These are phyloP conservation scores for Coemansia sp. DNA, from an alignment of 192 early-diverging fungal species.

Conservation along the genomic window DNA sequence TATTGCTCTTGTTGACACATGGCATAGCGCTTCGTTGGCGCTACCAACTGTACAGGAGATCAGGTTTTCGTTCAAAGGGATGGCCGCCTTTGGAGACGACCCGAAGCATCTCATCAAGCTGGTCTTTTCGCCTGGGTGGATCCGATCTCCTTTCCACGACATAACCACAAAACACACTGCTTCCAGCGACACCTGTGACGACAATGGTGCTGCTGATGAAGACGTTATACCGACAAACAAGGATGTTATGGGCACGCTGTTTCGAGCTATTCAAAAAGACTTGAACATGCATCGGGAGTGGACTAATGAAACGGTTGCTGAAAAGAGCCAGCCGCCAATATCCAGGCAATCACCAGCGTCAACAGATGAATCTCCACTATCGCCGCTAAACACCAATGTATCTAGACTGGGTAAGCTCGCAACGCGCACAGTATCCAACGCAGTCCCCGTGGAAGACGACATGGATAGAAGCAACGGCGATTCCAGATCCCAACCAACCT, in stretches of 20 bases:
- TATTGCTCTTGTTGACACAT: constrained; percentile 41
- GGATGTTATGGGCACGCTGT: constrained; percentile 27
- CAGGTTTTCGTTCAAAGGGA: constrained; percentile 39
- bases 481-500: not conserved
- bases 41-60: constrained; percentile 49
- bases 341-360: not conserved
- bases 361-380: not conserved
- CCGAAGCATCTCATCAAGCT: constrained; percentile 42
- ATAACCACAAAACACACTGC: not conserved
- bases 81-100: constrained; percentile 40
- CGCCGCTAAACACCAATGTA: not conserved
- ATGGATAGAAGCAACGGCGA: not conserved
- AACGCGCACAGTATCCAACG: not conserved
- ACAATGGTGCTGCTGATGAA: not conserved
- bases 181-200: not conserved
- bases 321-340: not conserved
- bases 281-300: constrained; percentile 3
- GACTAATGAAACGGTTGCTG: not conserved
- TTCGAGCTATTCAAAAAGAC: constrained; percentile 30
- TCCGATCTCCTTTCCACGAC: constrained; percentile 22
- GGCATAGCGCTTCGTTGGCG: constrained; percentile 46
- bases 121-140: constrained; percentile 46
- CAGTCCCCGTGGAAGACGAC: not conserved
- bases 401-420: not conserved
- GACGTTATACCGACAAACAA: constrained; percentile 16